Conservation (phyloP, 208 protist genomes). For the Crithidia sp. region DNA sequence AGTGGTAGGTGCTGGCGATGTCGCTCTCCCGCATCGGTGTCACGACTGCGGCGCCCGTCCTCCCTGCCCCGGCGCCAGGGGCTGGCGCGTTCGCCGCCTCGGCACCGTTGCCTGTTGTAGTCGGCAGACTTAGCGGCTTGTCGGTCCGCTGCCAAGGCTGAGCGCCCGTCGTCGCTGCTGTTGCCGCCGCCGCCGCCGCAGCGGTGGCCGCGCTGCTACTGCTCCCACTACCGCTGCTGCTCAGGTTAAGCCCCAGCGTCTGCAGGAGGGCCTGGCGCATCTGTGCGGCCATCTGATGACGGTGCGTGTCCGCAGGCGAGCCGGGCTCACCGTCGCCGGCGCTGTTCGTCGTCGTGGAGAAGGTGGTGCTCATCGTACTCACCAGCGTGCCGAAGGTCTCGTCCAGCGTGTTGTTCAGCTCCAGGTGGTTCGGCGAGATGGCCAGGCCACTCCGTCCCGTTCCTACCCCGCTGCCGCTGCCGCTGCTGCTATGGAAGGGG, state of each 20-base stretch:
- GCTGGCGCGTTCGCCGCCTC: neutral
- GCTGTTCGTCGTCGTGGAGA: slow-evolving; percentile 18
- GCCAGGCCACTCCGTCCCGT: neutral
- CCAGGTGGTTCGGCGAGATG: slow-evolving; percentile 8
- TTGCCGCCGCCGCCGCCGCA: too few species aligned
- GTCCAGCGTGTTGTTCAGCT: slow-evolving; percentile 11
- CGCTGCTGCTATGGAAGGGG: neutral
- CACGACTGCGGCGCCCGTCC: neutral
- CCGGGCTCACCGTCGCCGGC: slow-evolving; percentile 3
- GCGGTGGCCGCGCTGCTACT: neutral
- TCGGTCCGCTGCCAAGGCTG: neutral
- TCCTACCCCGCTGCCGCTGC: neutral
- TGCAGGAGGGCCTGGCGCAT: slow-evolving; percentile 18
- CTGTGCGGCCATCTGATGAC: slow-evolving; percentile 11
- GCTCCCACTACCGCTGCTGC: neutral
- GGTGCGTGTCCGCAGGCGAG: slow-evolving; percentile 8
- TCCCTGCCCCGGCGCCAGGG: too few species aligned
- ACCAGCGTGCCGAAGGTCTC: slow-evolving; percentile 17
- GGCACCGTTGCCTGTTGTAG: slow-evolving; percentile 7
- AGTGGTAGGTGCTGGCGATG: slow-evolving; percentile 2
- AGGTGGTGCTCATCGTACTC: slow-evolving; percentile 26
- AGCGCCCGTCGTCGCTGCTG: too few species aligned
- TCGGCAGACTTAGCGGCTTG: slow-evolving; percentile 5
- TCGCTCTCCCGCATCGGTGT: slow-evolving; percentile 7
- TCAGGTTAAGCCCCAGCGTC: slow-evolving; percentile 7